Evolutionary conservation across 73 alveolate species (phyloP).

Genomic region (Tetrahymena malaccensis): DNA sequence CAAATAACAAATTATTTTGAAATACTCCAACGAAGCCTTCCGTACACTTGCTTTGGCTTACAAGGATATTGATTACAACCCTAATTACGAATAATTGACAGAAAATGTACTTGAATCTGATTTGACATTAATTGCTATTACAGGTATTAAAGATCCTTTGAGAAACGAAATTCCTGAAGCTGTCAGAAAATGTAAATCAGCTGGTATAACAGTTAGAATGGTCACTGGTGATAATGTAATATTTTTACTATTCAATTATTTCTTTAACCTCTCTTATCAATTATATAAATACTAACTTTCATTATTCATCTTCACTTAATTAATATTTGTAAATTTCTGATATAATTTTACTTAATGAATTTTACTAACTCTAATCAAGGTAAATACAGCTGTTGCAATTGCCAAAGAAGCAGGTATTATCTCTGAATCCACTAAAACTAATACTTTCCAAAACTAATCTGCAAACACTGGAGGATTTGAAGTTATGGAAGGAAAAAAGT

Average conservation of each 20-base stretch:
- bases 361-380: background rate
- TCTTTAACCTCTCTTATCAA: background rate
- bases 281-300: too few species aligned
- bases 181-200: slow-evolving; percentile 68
- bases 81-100: slow-evolving; percentile 15
- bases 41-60: slow-evolving; percentile 80
- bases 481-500: slow-evolving; percentile 49
- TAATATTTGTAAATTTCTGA: too few species aligned
- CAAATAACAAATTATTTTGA: slow-evolving; percentile 51
- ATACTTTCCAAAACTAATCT: background rate
- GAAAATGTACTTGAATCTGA: slow-evolving; percentile 45
- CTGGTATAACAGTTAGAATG: slow-evolving; percentile 93
- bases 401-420: slow-evolving; percentile 83
- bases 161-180: slow-evolving; percentile 86
- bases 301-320: too few species aligned
- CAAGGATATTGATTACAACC: slow-evolving; percentile 44
- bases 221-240: slow-evolving; percentile 91
- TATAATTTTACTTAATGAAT: too few species aligned
- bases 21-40: slow-evolving; percentile 65
- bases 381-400: slow-evolving; percentile 74
- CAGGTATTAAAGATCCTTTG: slow-evolving; percentile 90
- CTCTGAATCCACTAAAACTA: background rate
- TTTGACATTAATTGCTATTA: slow-evolving; percentile 61
- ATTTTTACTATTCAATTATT: slow-evolving; percentile 27
- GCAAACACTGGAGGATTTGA: background rate